phyloP scores from a whole-genome alignment of 305 asterid genomes.

The Nicotiana rustica region DNA sequence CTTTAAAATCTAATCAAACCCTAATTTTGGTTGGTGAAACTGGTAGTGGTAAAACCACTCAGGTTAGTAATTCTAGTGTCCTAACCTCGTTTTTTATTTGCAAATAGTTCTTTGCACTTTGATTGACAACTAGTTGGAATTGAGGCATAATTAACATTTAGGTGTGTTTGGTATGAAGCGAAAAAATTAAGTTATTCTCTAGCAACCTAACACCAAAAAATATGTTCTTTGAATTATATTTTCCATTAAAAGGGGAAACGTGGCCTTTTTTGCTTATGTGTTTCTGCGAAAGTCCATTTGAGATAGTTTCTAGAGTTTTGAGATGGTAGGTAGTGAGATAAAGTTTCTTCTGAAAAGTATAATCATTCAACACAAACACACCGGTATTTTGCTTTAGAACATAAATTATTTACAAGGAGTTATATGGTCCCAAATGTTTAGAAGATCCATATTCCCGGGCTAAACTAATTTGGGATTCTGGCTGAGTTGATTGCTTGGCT shows the following conservation, averaged over 20 bases:
- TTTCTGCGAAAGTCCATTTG: no score
- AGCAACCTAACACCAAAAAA: no score
- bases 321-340: no score
- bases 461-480: background rate
- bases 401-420: background rate
- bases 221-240: no score
- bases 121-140: background rate
- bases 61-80: constrained; percentile 57
- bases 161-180: no score
- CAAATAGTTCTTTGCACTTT: background rate
- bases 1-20: constrained; percentile 67
- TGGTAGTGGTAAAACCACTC: constrained; percentile 98
- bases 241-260: no score
- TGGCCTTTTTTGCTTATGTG: no score
- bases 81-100: background rate
- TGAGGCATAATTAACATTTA: background rate
- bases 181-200: no score
- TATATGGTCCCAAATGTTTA: background rate
- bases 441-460: background rate
- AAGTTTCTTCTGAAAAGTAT: no score
- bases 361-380: no score
- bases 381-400: no score
- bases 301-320: no score
- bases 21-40: constrained; percentile 96
- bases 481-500: background rate